Evolutionary conservation across 75 land plant species (phyloP), one percentile per base, ranked within the genome.

Genomic region (Sequoiadendron giganteum): DNA sequence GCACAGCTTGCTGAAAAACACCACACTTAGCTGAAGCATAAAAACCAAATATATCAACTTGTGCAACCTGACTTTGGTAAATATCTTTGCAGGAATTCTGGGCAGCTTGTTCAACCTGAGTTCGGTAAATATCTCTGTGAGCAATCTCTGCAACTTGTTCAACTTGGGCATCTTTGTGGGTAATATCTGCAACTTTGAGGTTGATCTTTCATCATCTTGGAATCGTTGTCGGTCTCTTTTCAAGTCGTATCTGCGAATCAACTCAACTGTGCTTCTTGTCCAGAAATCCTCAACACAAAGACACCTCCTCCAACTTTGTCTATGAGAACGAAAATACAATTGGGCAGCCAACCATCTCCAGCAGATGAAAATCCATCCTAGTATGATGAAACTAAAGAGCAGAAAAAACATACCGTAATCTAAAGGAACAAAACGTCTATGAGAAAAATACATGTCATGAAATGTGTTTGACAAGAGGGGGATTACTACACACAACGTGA

Each of bases 391-490:
- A n/a, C 32, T 0, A 6, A 8, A 19, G 10, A 70, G 9, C 0
- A 25, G 9, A n/a, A 0, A 70, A n/a, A 48, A 48, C 8, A 48
- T 48, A 5, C 1, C 58, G 15, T 16, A 55, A 55, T 1, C 18
- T 1, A 14, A 0, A 14, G 0, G 0, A 14, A 0, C 15, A 55
- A 11, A 16, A 1, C 0, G 18, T 15, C 1, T 55, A 2, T 36
- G 38, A 36, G 19, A 1, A 55, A 16, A 55, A 55, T 1, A 4
- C 2, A 25, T 28, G 30, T 70, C 5, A 70, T n/a, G 10, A 70
- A 7, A 25, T 5, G 7, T 70, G 28, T n/a, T 70, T 70, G 18
- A 7, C 32, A 40, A 5, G 13, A 78, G 5, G 0, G 5, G 40
- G 42, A 16, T 0, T 39, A 78, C 0, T 14, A 78, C 14, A 34